Conservation (phyloP, 305 asterid genomes). For the Rubia peregrina region DNA sequence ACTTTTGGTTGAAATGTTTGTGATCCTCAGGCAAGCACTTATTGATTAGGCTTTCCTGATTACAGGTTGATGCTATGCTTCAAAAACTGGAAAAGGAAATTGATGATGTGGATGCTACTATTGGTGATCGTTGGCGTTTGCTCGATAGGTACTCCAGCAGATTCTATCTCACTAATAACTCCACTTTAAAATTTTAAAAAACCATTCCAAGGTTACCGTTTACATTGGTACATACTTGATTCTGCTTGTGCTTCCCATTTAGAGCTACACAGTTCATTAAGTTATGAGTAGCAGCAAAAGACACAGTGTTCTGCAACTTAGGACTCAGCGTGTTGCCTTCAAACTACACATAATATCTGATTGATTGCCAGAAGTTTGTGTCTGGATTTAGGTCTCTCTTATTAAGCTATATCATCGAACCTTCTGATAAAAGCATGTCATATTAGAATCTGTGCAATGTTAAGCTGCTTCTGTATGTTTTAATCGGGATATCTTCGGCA, state of each 20-base stretch:
- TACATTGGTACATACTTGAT: neutral
- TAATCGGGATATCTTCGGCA: conserved; percentile 3
- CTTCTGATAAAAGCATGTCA: conserved; percentile 17
- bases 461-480: neutral
- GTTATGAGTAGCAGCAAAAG: neutral
- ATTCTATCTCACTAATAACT: neutral
- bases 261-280: neutral
- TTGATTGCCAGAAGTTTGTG: neutral
- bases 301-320: neutral
- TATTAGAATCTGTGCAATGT: neutral
- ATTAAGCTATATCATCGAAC: neutral
- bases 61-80: conserved; percentile 94
- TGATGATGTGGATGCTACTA: conserved; percentile 91
- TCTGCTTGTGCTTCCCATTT: neutral
- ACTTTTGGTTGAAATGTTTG: conserved; percentile 13
- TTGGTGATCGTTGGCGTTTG: conserved; percentile 88
- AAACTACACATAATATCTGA: neutral
- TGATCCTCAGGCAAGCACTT: neutral
- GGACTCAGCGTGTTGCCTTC: neutral
- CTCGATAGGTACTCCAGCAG: conserved; percentile 67
- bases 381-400: neutral
- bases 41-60: conserved; percentile 5
- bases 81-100: conserved; percentile 97
- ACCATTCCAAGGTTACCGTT: neutral
- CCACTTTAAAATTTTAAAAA: neutral